phyloP scores from a whole-genome alignment of 306 rosid species.

The Canavalia gladiata region DNA sequence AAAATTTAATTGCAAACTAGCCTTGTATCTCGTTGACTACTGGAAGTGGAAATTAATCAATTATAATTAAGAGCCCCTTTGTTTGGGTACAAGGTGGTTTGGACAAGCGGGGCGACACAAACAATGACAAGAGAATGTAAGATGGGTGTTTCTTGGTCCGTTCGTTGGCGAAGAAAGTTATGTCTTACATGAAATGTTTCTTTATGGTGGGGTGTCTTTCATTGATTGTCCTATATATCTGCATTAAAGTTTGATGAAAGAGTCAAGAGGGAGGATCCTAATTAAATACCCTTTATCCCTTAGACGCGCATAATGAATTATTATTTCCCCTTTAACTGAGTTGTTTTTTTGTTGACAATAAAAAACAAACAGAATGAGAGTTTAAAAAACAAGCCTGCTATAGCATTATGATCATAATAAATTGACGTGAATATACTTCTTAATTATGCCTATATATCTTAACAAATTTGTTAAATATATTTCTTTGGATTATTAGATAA shows the following conservation, averaged over 20 bases:
- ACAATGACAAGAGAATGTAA: slow-evolving; percentile 49
- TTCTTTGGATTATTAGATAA: background rate
- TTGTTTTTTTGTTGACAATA: slow-evolving; percentile 6
- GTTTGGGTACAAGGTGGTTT: slow-evolving; percentile 44
- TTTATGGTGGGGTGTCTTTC: background rate
- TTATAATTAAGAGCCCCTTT: slow-evolving; percentile 10
- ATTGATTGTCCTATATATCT: background rate
- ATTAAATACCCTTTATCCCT: background rate
- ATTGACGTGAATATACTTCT: background rate
- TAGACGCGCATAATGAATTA: background rate
- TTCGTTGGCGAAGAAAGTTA: slow-evolving; percentile 57
- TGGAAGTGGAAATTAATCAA: slow-evolving; percentile 23
- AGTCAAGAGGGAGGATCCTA: background rate
- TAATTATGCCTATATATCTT: background rate
- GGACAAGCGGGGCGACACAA: slow-evolving; percentile 42
- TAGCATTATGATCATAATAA: slow-evolving; percentile 32
- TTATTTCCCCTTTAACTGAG: too few relatives aligned
- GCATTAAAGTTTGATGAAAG: slow-evolving; percentile 15
- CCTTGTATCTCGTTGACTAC: background rate
- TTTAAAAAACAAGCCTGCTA: background rate
- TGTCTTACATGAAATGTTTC: slow-evolving; percentile 37
- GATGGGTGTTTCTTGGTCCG: slow-evolving; percentile 47
- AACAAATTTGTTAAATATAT: background rate
- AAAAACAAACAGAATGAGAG: slow-evolving; percentile 6
- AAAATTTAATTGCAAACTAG: background rate